Evolutionary conservation across 2,329 filamentous ascomycete genomes (phyloP).

Genomic region (Myriangium duriaei): DNA sequence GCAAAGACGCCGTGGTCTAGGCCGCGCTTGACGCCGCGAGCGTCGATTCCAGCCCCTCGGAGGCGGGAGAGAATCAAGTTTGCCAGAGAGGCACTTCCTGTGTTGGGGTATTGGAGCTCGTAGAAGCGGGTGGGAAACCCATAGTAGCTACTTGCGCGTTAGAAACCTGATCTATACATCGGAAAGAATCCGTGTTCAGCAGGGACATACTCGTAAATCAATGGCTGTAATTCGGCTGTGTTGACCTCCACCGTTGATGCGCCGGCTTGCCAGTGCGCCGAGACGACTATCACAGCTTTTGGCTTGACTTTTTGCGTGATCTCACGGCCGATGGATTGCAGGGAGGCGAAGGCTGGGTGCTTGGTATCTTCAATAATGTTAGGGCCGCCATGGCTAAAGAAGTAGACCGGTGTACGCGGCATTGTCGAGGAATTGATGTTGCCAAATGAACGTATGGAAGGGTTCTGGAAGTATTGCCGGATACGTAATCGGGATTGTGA

Average conservation of each 20-base stretch:
- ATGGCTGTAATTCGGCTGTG: conserved; percentile 47
- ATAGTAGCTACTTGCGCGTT: conserved; percentile 41
- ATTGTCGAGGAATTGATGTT: conserved; percentile 8
- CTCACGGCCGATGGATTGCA: conserved; percentile 54
- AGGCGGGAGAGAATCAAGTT: conserved; percentile 45
- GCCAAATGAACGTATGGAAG: not conserved
- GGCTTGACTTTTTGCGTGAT: conserved; percentile 60
- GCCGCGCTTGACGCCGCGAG: conserved; percentile 48
- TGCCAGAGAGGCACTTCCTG: conserved; percentile 48
- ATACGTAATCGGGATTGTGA: not conserved
- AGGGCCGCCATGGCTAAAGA: conserved; percentile 41
- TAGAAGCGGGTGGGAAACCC: conserved; percentile 61
- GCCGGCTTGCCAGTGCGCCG: conserved; percentile 60
- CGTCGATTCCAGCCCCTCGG: conserved; percentile 45
- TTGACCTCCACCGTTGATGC: conserved; percentile 50
- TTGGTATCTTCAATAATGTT: conserved; percentile 55
- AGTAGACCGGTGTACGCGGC: conserved; percentile 38
- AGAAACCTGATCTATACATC: too few relatives aligned
- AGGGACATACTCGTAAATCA: conserved; percentile 51
- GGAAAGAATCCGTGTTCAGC: not conserved
- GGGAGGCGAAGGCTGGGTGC: conserved; percentile 53
- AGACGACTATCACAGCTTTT: conserved; percentile 62
- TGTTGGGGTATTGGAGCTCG: conserved; percentile 52
- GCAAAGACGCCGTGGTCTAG: conserved; percentile 68
- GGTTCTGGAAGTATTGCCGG: not conserved